A percentile compares a stretch with the other conserved stretches of the same genome.
Evolutionary conservation across 306 rosid species (phyloP).

Genomic region (Cercis canadensis): DNA sequence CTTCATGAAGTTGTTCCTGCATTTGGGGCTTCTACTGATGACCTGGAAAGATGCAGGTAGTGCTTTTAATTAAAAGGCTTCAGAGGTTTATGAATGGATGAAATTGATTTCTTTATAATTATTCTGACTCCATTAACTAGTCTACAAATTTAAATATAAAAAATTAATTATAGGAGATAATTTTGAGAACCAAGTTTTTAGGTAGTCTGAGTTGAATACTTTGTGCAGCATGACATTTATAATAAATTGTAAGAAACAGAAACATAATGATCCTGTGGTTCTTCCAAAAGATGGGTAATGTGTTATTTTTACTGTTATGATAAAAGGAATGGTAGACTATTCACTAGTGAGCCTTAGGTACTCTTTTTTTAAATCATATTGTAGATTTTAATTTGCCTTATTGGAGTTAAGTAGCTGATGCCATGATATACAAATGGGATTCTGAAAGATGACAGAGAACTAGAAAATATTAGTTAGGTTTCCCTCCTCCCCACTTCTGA

Average conservation of each 20-base stretch:
- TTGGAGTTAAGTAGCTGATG: conserved; percentile 7
- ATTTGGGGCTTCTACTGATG: conserved; percentile 98
- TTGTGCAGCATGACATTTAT: conserved; percentile 1
- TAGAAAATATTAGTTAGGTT: not conserved
- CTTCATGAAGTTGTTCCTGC: conserved; percentile 83
- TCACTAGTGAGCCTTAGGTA: not conserved
- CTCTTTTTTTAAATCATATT: not conserved
- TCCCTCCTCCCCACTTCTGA: not conserved
- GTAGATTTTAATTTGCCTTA: not conserved
- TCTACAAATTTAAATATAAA: too few relatives aligned
- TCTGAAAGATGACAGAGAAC: not conserved
- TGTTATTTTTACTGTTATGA: not conserved
- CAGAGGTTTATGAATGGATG: conserved; percentile 18
- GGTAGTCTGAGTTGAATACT: conserved; percentile 7
- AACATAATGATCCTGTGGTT: conserved; percentile 7
- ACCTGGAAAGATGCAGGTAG: conserved; percentile 96
- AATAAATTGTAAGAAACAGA: too few relatives aligned
- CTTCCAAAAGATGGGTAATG: not conserved
- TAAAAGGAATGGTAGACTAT: not conserved
- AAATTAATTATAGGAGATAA: too few relatives aligned
- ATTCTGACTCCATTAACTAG: not conserved
- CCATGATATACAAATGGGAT: not conserved
- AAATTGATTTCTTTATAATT: conserved; percentile 32
- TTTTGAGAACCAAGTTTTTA: too few relatives aligned
- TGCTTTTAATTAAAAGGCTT: conserved; percentile 25